phyloP scores from a whole-genome alignment of 805 yeast species.

The Kurtzmaniella fragi region DNA sequence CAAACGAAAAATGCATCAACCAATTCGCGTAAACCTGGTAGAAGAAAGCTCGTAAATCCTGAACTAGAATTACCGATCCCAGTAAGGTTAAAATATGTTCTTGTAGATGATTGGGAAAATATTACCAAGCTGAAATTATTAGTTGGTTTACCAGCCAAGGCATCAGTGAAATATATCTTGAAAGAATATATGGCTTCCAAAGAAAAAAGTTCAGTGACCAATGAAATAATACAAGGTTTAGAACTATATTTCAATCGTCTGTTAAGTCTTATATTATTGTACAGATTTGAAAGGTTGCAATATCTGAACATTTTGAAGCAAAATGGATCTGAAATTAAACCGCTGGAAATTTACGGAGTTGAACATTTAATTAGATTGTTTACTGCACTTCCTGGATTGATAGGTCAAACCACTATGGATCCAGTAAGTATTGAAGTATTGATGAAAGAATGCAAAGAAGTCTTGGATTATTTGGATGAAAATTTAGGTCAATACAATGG shows the following conservation, averaged over 20 bases:
- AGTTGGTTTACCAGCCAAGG: constrained; percentile 57
- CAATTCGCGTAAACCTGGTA: not conserved
- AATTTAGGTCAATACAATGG: constrained; percentile 32
- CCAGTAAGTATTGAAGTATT: constrained; percentile 57
- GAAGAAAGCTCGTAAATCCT: constrained; percentile 6
- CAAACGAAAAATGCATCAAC: not conserved
- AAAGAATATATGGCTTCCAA: constrained; percentile 38
- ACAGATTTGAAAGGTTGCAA: constrained; percentile 75
- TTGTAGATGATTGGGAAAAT: constrained; percentile 93
- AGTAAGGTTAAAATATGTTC: constrained; percentile 56
- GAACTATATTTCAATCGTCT: constrained; percentile 69
- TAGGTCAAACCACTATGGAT: constrained; percentile 78
- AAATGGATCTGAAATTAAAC: constrained; percentile 24
- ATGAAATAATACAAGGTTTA: constrained; percentile 71
- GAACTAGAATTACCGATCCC: constrained; percentile 61
- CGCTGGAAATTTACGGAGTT: constrained; percentile 60
- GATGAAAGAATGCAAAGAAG: constrained; percentile 47
- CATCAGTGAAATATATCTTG: constrained; percentile 51
- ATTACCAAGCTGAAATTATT: constrained; percentile 77
- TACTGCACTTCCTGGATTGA: constrained; percentile 76
- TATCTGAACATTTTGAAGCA: constrained; percentile 47
- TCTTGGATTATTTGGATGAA: constrained; percentile 48
- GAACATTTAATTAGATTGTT: constrained; percentile 78
- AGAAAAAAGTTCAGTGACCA: constrained; percentile 32
- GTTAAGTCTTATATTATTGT: constrained; percentile 62